Base-by-base conservation (phyloP, 106 monocot genomes). In the Allium fistulosum region DNA sequence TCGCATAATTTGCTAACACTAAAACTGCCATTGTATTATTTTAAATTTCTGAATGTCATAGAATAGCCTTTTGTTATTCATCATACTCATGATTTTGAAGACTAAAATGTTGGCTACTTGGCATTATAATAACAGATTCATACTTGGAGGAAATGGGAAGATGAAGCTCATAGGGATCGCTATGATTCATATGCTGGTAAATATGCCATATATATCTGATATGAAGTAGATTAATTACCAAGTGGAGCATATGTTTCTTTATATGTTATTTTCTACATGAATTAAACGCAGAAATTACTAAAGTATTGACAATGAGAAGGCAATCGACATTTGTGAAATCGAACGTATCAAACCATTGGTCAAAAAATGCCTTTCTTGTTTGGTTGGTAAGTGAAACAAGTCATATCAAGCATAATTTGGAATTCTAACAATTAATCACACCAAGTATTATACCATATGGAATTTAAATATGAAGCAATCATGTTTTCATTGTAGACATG, bases 81-180 rank as follows among this genome's bases (percentile, higher is more conserved):
- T 37, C 37, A 37, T 37, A 37, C 5, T 37, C 37, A 37, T 37
- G 37, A 37, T 37, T 37, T 37, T 37, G 37, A 37, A 37, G 37
- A 37, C 37, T 37, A 37, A 37, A 37, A 37, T 2, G 2, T 37
- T 37, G 5, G 37, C 37, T 0, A 37, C 37, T 37, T 37, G 2
- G 37, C 37, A 37, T 37, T 37, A 5, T 37, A 37, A 4, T 75
- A n/a, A 16, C 71, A 99, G 97, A 83, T 99, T 59, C 97, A 92
- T 84, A 87, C 89, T 62, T 99, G 97, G 97, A 89, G 92, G 55
- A 81, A 77, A 69, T 99, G 97, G 97, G 97, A 99, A 69, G 97
- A 99, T 15, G 97, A 99, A 66, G 89, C 92, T 69, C 84, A 75
- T 28, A 80, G 74, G 64, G 85, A 79, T 86, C 85, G 59, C 13